Evolutionary conservation across 257 asterid species (phyloP).

Genomic region (Gentiana macrophylla): DNA sequence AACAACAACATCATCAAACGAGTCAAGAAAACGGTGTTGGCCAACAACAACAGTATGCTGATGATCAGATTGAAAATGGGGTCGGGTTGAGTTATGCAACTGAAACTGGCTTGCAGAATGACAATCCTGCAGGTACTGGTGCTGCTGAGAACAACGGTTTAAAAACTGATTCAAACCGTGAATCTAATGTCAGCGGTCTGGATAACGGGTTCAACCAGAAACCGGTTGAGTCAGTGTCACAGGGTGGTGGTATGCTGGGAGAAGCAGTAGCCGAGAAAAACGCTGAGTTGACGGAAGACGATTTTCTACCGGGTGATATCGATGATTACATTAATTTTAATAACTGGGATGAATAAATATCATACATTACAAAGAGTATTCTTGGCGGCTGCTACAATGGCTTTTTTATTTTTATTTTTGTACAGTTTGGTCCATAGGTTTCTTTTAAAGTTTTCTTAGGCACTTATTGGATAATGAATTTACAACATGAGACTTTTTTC

Average conservation of each 20-base stretch:
- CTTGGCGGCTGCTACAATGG: no score
- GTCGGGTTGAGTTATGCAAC: constrained; percentile 19
- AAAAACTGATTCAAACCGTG: constrained; percentile 40
- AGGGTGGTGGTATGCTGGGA: constrained; percentile 38
- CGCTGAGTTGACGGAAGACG: constrained; percentile 55
- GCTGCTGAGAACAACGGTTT: constrained; percentile 61
- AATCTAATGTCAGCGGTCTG: constrained; percentile 28
- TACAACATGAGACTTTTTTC: background rate
- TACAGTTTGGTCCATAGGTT: no score
- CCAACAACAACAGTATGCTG: no score
- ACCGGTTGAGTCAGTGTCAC: constrained; percentile 17
- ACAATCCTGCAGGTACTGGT: background rate
- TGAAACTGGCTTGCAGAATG: constrained; percentile 19
- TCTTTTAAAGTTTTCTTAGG: background rate
- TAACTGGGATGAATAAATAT: constrained; percentile 63
- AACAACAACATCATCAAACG: constrained; percentile 16
- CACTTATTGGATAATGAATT: background rate
- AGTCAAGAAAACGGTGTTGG: background rate
- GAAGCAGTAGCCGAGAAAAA: constrained; percentile 50
- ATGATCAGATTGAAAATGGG: constrained; percentile 6
- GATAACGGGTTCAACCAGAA: constrained; percentile 41
- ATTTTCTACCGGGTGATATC: constrained; percentile 55
- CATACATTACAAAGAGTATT: constrained; percentile 3
- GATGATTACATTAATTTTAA: constrained; percentile 60
- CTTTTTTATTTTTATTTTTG: no score